Evolutionary conservation across 352 stramenopile species (phyloP).

Genomic region (Phytophthora europaea): DNA sequence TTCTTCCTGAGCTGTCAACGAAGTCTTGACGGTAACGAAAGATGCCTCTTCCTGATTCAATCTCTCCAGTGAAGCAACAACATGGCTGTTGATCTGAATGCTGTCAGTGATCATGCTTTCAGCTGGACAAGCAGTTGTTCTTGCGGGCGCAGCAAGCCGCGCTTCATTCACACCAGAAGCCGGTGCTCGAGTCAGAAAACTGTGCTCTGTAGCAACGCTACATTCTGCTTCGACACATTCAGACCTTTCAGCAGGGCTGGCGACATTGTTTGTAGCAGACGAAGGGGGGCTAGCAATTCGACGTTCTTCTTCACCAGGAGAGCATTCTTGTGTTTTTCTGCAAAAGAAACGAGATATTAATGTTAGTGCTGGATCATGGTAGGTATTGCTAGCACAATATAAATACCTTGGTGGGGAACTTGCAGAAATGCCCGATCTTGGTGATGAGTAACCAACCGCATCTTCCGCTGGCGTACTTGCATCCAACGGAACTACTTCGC

Average conservation of each 20-base stretch:
- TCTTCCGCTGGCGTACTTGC: background rate
- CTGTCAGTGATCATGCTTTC: slow-evolving; percentile 27
- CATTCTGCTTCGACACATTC: background rate
- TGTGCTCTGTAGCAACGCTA: background rate
- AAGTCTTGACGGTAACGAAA: slow-evolving; percentile 27
- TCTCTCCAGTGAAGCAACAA: slow-evolving; percentile 44
- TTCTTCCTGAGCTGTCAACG: slow-evolving; percentile 36
- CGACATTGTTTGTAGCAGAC: slow-evolving; percentile 3
- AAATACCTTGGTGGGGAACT: slow-evolving; percentile 33
- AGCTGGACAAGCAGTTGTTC: background rate
- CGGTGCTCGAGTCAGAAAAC: background rate
- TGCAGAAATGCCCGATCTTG: background rate
- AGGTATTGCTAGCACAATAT: background rate
- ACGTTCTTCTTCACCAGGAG: slow-evolving; percentile 9
- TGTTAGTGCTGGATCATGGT: background rate
- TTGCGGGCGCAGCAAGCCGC: background rate
- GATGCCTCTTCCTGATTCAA: slow-evolving; percentile 35
- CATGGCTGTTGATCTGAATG: slow-evolving; percentile 43
- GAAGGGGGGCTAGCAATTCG: slow-evolving; percentile 18
- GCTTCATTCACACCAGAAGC: background rate
- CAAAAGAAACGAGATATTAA: slow-evolving; percentile 7
- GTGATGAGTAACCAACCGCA: background rate
- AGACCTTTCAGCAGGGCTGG: background rate
- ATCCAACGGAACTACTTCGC: slow-evolving; percentile 18
- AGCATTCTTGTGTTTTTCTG: slow-evolving; percentile 16